Conservation (phyloP, 345 rosid genomes). For the Draba incana region DNA sequence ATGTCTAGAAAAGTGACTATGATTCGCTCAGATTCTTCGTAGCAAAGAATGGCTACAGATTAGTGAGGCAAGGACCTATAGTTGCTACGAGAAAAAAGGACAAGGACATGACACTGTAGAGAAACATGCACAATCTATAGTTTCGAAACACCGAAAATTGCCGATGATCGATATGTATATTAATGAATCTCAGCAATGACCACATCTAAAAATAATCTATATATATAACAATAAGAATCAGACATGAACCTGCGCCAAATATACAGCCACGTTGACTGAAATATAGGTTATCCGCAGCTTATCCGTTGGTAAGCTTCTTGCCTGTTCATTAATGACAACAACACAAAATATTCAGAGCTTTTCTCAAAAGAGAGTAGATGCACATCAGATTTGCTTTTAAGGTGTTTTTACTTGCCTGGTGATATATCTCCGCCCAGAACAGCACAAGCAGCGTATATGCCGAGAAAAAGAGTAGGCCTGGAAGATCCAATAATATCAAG, state of each 20-base stretch:
- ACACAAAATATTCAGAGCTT: conserved; percentile 37
- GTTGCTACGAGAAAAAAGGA: background rate
- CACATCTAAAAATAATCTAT: too few species aligned
- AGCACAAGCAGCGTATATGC: conserved; percentile 90
- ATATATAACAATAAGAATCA: conserved; percentile 1
- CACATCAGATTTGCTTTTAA: background rate
- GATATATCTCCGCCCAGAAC: conserved; percentile 99
- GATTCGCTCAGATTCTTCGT: conserved; percentile 14
- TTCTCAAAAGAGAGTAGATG: background rate
- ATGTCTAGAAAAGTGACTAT: background rate
- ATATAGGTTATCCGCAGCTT: conserved; percentile 72
- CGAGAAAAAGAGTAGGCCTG: conserved; percentile 89
- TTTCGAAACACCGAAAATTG: too few species aligned
- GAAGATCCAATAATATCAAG: conserved; percentile 75
- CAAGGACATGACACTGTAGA: too few species aligned
- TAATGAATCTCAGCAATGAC: too few species aligned
- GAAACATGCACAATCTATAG: too few species aligned
- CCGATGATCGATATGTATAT: too few species aligned
- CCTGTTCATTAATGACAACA: conserved; percentile 54
- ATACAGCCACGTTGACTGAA: conserved; percentile 61
- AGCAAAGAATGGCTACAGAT: conserved; percentile 16
- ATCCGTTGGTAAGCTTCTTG: conserved; percentile 94
- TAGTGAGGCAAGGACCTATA: conserved; percentile 4
- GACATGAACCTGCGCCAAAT: conserved; percentile 72
- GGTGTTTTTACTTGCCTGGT: conserved; percentile 65